These are phyloP conservation scores for Hibiscus mutabilis DNA, from an alignment of 345 rosid genomes.

Conservation along the genomic window DNA sequence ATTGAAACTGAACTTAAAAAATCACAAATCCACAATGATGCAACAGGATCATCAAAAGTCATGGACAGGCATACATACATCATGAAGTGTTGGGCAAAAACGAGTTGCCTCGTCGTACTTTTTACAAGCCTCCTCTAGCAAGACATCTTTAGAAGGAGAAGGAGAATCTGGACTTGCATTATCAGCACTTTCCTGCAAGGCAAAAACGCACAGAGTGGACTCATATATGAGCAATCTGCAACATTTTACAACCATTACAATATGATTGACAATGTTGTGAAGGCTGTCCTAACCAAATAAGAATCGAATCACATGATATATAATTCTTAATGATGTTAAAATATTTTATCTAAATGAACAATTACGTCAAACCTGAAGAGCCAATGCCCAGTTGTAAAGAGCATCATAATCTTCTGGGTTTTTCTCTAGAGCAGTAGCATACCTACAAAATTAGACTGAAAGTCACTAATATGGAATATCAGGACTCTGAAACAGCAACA, in stretches of 20 bases:
- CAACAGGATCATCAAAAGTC: slow-evolving; percentile 2
- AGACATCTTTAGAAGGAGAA: slow-evolving; percentile 91
- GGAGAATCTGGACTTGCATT: slow-evolving; percentile 83
- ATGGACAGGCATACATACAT: slow-evolving; percentile 49
- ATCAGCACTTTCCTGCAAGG: slow-evolving; percentile 91
- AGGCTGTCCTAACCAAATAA: background rate
- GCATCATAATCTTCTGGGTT: slow-evolving; percentile 98
- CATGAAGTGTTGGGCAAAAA: slow-evolving; percentile 90
- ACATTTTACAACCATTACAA: background rate
- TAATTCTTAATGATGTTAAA: background rate
- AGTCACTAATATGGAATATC: background rate
- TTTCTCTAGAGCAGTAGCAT: slow-evolving; percentile 80
- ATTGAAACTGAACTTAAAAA: background rate
- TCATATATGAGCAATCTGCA: slow-evolving; percentile 1
- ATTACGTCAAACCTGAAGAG: slow-evolving; percentile 72
- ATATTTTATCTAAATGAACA: background rate
- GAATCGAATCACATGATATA: background rate
- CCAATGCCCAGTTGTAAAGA: slow-evolving; percentile 95
- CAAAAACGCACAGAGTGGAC: slow-evolving; percentile 11
- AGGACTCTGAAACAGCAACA: background rate
- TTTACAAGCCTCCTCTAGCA: slow-evolving; percentile 97
- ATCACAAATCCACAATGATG: slow-evolving; percentile 5
- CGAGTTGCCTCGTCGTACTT: slow-evolving; percentile 90
- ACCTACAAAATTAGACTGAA: slow-evolving; percentile 42
- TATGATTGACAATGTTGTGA: background rate